These are phyloP conservation scores for Schoenoplectus triqueter DNA, from an alignment of 202 grass and related monocot species.

Conservation along the genomic window DNA sequence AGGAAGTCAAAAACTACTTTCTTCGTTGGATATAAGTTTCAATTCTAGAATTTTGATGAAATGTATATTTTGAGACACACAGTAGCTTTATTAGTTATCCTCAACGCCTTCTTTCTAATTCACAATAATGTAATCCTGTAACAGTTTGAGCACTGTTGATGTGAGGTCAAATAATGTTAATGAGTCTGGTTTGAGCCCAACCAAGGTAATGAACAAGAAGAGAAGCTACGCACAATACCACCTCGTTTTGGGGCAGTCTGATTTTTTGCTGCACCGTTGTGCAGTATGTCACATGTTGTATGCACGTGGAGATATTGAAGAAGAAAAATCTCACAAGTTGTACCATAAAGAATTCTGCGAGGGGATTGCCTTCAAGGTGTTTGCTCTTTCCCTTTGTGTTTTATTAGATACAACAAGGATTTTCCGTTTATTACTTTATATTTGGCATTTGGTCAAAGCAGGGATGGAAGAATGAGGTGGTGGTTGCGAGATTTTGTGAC, in stretches of 20 bases:
- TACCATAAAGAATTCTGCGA: constrained; percentile 79
- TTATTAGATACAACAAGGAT: background rate
- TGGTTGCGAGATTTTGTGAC: constrained; percentile 47
- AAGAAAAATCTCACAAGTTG: constrained; percentile 76
- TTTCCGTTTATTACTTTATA: background rate
- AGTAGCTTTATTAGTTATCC: background rate
- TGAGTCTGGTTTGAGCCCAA: background rate
- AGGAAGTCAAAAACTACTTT: background rate
- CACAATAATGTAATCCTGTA: background rate
- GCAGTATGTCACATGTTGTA: constrained; percentile 79
- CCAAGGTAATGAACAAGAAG: constrained; percentile 65
- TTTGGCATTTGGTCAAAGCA: constrained; percentile 37
- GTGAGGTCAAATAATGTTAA: background rate
- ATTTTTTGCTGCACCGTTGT: constrained; percentile 81
- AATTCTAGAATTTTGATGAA: background rate
- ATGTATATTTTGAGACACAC: background rate
- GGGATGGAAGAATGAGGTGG: constrained; percentile 76
- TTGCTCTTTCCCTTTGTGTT: background rate
- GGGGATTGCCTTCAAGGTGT: constrained; percentile 77
- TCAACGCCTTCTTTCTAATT: background rate
- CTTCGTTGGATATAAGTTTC: background rate
- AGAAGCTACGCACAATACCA: constrained; percentile 82
- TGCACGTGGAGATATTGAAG: constrained; percentile 63
- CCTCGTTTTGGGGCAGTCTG: constrained; percentile 80
- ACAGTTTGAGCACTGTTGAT: background rate